Evolutionary conservation across 148 eudicot species (phyloP).

Genomic region (Persicaria maculosa): DNA sequence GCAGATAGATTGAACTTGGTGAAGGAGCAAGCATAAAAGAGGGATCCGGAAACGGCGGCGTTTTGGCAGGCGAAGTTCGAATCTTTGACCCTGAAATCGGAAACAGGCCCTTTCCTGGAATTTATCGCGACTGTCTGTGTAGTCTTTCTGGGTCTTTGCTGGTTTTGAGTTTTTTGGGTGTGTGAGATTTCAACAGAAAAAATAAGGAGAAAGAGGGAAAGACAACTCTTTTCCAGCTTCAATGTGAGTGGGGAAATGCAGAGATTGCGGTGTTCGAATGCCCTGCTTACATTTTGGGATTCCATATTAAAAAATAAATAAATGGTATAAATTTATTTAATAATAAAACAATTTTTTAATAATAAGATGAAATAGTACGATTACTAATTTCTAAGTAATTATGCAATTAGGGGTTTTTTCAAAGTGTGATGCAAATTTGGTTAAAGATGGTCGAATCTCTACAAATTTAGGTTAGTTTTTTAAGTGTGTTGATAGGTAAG

Average conservation of each 20-base stretch:
- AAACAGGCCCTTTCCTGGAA: too few relatives aligned
- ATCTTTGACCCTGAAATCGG: background rate
- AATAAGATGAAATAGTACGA: too few relatives aligned
- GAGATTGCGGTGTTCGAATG: conserved; percentile 9
- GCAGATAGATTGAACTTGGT: background rate
- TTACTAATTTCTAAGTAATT: too few relatives aligned
- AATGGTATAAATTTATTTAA: too few relatives aligned
- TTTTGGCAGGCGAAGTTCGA: background rate
- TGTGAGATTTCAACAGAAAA: background rate
- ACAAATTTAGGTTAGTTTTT: too few relatives aligned
- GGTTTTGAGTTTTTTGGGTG: background rate
- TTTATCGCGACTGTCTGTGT: too few relatives aligned
- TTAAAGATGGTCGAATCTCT: too few relatives aligned
- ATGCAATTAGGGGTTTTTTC: too few relatives aligned
- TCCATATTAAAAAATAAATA: background rate
- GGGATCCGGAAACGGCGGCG: conserved; percentile 9
- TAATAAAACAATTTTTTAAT: too few relatives aligned
- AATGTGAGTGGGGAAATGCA: background rate
- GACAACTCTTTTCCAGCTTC: background rate
- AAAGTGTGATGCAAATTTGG: too few relatives aligned
- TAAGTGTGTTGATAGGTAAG: too few relatives aligned
- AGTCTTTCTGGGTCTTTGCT: background rate
- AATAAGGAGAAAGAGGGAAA: background rate
- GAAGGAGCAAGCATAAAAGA: background rate
- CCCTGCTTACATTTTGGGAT: conserved; percentile 4